Percentiles rank a stretch among this genome's conserved stretches.
These are phyloP conservation scores for Apocynum venetum DNA, from an alignment of 257 asterid species.

Conservation along the genomic window DNA sequence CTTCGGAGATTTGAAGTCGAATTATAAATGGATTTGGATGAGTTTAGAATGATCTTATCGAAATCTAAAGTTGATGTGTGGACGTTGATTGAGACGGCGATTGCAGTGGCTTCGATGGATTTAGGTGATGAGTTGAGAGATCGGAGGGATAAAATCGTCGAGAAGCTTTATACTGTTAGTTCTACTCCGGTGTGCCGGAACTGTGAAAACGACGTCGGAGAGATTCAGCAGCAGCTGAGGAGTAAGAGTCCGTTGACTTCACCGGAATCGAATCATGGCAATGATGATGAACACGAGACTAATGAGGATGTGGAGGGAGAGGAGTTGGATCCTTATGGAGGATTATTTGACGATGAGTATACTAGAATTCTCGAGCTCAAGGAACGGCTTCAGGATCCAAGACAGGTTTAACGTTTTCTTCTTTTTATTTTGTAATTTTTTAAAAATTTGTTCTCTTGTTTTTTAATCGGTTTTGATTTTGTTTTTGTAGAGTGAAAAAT, in stretches of 20 bases:
- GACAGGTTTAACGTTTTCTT: slow-evolving; percentile 42
- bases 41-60: slow-evolving; percentile 58
- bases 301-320: slow-evolving; percentile 46
- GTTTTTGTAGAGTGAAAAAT: slow-evolving; percentile 58
- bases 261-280: slow-evolving; percentile 55
- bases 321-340: slow-evolving; percentile 53
- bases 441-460: neutral
- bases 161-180: slow-evolving; percentile 49
- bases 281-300: slow-evolving; percentile 8
- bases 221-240: slow-evolving; percentile 15
- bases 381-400: slow-evolving; percentile 75
- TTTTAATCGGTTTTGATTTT: neutral
- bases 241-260: slow-evolving; percentile 58
- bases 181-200: slow-evolving; percentile 40
- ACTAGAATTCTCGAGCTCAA: slow-evolving; percentile 56
- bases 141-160: slow-evolving; percentile 75
- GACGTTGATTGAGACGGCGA: slow-evolving; percentile 79
- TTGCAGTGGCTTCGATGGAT: slow-evolving; percentile 67
- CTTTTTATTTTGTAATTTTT: neutral
- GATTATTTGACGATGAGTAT: slow-evolving; percentile 67
- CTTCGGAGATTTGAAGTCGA: slow-evolving; percentile 3
- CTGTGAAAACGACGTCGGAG: slow-evolving; percentile 38
- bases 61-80: slow-evolving; percentile 69
- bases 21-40: slow-evolving; percentile 63
- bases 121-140: slow-evolving; percentile 57